A percentile compares a stretch with the other conserved stretches of the same genome.
These are phyloP conservation scores for Fusarium torreyae DNA, from an alignment of 2,329 filamentous ascomycete genomes.

Conservation along the genomic window DNA sequence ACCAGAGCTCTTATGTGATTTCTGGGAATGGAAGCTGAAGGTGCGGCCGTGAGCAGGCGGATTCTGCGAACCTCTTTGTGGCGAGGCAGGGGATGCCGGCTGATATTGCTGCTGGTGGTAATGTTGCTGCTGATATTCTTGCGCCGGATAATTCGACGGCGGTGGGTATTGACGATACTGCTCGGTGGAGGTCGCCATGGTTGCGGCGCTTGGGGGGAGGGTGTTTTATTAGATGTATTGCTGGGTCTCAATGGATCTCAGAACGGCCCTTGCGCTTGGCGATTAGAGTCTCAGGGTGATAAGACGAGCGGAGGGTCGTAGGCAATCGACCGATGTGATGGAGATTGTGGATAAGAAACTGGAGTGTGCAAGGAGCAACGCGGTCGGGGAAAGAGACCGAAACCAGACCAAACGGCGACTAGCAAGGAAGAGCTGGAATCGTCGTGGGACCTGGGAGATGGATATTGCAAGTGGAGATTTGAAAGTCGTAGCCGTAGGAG, in stretches of 20 bases:
- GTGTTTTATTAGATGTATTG: conserved; percentile 54
- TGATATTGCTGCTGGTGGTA: conserved; percentile 48
- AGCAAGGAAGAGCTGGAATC: conserved; percentile 49
- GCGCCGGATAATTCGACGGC: conserved; percentile 47
- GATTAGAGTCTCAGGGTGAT: conserved; percentile 48
- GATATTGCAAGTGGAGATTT: conserved; percentile 52
- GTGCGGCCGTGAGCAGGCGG: conserved; percentile 61
- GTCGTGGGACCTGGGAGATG: conserved; percentile 43
- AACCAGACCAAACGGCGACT: conserved; percentile 47
- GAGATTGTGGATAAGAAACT: conserved; percentile 40
- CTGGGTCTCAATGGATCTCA: conserved; percentile 42
- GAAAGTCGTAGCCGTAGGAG: conserved; percentile 37
- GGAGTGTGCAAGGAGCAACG: conserved; percentile 43
- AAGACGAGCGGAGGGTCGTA: conserved; percentile 43
- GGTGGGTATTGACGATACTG: conserved; percentile 53
- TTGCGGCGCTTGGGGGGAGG: conserved; percentile 51
- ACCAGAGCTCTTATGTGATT: conserved; percentile 68
- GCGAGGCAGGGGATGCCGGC: conserved; percentile 47
- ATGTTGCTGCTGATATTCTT: conserved; percentile 46
- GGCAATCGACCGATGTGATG: conserved; percentile 49
- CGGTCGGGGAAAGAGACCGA: conserved; percentile 38
- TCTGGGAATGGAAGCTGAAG: conserved; percentile 74
- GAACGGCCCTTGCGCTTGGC: conserved; percentile 41
- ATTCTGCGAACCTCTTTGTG: conserved; percentile 46
- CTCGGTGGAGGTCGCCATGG: conserved; percentile 56